Evolutionary conservation across 495 filamentous ascomycete species (phyloP), one percentile per base, ranked within the genome.

Genomic region (Bathelium albidoporum): DNA sequence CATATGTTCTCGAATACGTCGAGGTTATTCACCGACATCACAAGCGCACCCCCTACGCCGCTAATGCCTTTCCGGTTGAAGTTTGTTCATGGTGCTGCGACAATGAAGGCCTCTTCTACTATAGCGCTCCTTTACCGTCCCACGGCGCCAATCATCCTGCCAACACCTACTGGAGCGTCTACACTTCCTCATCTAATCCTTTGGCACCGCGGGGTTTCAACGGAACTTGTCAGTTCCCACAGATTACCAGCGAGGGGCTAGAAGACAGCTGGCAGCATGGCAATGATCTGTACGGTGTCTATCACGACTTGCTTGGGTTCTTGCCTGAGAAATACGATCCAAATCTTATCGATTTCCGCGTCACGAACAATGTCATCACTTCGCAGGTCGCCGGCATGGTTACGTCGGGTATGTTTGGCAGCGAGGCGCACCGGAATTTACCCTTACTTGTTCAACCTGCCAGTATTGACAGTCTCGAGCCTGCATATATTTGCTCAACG

Each of bases 11-110:
- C 34, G 72, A 76, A 64, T 87, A 87, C 64, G 85, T 88, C 12
- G 86, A 89, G 73, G 71, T 86, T 80, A 84, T 88, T 59, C 86
- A 88, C 62, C 78, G 86, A 63, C 86, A 89, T 67, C 85, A 88
- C 67, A 87, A 88, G 71, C 78, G 86, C 32, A 88, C 85, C 0
- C 85, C 84, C 3, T 89, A 89, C 66, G 79, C 80, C 12, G 76
- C 77, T 49, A 89, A 87, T 67, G 76, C 81, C 10, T 88, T 88
- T 67, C 84, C 85, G 2, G 73, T 80, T 14, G 86, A 88, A 68
- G 70, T 80, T 7, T 82, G 82, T 65, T 68, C 71, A 20, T 89
- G 84, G 85, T 69, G 84, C 70, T 88, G 86, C 70, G 72, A 81
- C 61, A 78, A 85, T 62, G 72, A 79, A 62, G 79, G 73, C 1